phyloP scores from a whole-genome alignment of 495 filamentous ascomycete species.

The Penicillium antarcticum region DNA sequence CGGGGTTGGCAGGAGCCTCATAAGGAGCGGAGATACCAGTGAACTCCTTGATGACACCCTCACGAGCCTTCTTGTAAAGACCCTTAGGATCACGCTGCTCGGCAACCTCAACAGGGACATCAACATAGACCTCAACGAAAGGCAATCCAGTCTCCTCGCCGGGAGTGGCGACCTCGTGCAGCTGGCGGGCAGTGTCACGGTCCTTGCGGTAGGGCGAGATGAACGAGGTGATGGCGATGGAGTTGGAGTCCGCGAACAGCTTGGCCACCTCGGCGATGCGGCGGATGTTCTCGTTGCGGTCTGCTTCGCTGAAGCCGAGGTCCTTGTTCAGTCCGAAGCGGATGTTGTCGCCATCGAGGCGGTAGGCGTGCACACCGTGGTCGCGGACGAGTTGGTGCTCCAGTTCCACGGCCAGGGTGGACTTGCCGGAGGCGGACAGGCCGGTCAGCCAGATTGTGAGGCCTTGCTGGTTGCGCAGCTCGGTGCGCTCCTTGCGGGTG shows the following conservation, averaged over 20 bases:
- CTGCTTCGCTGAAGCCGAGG: slow-evolving; percentile 86
- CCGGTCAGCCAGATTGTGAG: slow-evolving; percentile 98
- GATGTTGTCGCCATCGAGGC: slow-evolving; percentile 97
- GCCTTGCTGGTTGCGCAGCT: slow-evolving; percentile 76
- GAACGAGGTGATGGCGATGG: slow-evolving; percentile 89
- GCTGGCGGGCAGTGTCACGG: slow-evolving; percentile 70
- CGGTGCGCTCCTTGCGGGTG: slow-evolving; percentile 77
- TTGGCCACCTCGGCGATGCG: slow-evolving; percentile 95
- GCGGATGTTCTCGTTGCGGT: slow-evolving; percentile 96
- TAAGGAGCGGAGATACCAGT: slow-evolving; percentile 91
- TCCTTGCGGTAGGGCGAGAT: slow-evolving; percentile 93
- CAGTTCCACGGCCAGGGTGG: slow-evolving; percentile 90
- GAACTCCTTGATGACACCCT: slow-evolving; percentile 93
- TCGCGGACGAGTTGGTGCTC: slow-evolving; percentile 82
- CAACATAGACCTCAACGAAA: slow-evolving; percentile 91
- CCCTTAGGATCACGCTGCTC: slow-evolving; percentile 96
- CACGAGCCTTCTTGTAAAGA: slow-evolving; percentile 92
- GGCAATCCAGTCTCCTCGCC: slow-evolving; percentile 59
- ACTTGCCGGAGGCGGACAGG: slow-evolving; percentile 92
- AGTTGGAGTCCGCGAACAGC: slow-evolving; percentile 86
- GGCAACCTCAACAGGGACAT: slow-evolving; percentile 84
- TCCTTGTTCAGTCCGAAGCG: slow-evolving; percentile 98
- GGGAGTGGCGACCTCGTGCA: slow-evolving; percentile 60
- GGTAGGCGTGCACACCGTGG: slow-evolving; percentile 80
- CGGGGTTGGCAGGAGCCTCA: slow-evolving; percentile 80